phyloP scores from a whole-genome alignment of 352 stramenopile species.

The Saprolegnia parasitica region DNA sequence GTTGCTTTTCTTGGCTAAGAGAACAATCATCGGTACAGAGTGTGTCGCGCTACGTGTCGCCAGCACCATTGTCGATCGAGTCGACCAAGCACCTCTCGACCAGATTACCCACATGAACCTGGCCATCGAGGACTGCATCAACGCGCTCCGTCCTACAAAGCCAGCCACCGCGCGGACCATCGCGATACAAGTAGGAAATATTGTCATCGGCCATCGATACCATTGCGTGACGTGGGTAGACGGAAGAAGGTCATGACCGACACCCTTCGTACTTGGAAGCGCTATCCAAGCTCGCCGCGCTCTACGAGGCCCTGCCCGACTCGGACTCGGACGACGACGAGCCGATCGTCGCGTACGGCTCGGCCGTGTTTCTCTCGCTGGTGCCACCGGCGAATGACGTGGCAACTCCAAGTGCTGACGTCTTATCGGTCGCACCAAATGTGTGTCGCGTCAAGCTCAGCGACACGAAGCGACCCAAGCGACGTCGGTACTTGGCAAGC shows the following conservation, averaged over 20 bases:
- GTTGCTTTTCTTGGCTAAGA: too few species aligned
- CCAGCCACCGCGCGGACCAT: background rate
- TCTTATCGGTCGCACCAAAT: too few species aligned
- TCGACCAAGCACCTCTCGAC: slow-evolving; percentile 4
- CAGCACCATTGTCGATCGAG: background rate
- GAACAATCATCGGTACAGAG: background rate
- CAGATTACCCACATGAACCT: background rate
- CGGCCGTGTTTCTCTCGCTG: too few species aligned
- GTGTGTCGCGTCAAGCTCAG: too few species aligned
- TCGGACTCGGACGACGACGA: too few species aligned
- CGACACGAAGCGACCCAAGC: too few species aligned
- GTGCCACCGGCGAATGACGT: too few species aligned
- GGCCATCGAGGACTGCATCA: slow-evolving; percentile 7
- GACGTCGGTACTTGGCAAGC: too few species aligned
- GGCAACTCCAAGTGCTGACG: too few species aligned
- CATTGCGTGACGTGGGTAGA: background rate
- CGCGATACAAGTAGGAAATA: background rate
- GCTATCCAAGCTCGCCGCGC: background rate
- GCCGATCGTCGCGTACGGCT: too few species aligned
- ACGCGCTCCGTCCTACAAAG: background rate
- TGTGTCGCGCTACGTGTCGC: slow-evolving; percentile 9
- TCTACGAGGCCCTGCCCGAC: background rate
- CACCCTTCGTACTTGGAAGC: slow-evolving; percentile 20
- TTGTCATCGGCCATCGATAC: background rate
- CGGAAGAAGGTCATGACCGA: background rate